Evolutionary conservation across 208 protist species (phyloP).

Genomic region (Leishmania aethiopica): DNA sequence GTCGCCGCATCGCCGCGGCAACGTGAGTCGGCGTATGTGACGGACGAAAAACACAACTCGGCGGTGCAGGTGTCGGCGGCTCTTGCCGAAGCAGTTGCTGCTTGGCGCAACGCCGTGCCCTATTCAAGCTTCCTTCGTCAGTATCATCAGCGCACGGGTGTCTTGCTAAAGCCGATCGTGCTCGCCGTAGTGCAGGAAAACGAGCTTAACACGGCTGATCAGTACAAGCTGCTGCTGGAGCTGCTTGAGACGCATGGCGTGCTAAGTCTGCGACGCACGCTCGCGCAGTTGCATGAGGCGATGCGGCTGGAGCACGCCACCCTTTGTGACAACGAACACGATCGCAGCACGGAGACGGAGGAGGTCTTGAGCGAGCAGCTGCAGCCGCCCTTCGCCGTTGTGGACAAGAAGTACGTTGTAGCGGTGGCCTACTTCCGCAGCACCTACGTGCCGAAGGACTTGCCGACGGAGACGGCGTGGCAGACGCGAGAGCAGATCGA

Average conservation of each 20-base stretch:
- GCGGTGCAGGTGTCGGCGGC: slow-evolving; percentile 42
- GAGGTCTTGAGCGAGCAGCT: not conserved
- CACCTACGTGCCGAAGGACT: slow-evolving; percentile 93
- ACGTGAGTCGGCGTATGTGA: slow-evolving; percentile 10
- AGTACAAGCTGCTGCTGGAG: slow-evolving; percentile 83
- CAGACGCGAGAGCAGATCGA: slow-evolving; percentile 75
- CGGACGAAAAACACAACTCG: slow-evolving; percentile 43
- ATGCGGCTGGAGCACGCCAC: slow-evolving; percentile 45
- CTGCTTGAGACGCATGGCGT: slow-evolving; percentile 84
- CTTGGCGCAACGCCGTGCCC: slow-evolving; percentile 39
- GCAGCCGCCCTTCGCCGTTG: slow-evolving; percentile 59
- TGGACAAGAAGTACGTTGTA: slow-evolving; percentile 64
- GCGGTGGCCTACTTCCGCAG: slow-evolving; percentile 94
- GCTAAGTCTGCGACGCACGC: slow-evolving; percentile 80
- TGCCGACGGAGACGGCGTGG: slow-evolving; percentile 81
- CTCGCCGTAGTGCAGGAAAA: slow-evolving; percentile 92
- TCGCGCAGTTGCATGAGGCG: slow-evolving; percentile 69
- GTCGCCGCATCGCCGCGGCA: not conserved
- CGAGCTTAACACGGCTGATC: slow-evolving; percentile 95
- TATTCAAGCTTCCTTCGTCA: slow-evolving; percentile 27
- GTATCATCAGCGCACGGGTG: slow-evolving; percentile 16
- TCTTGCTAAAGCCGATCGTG: slow-evolving; percentile 58
- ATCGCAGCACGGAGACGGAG: slow-evolving; percentile 4
- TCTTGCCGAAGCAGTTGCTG: slow-evolving; percentile 44
- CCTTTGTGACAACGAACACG: not conserved